Conservation (phyloP, 2,329 filamentous ascomycete genomes). For the Didymosphaeria variabile region DNA sequence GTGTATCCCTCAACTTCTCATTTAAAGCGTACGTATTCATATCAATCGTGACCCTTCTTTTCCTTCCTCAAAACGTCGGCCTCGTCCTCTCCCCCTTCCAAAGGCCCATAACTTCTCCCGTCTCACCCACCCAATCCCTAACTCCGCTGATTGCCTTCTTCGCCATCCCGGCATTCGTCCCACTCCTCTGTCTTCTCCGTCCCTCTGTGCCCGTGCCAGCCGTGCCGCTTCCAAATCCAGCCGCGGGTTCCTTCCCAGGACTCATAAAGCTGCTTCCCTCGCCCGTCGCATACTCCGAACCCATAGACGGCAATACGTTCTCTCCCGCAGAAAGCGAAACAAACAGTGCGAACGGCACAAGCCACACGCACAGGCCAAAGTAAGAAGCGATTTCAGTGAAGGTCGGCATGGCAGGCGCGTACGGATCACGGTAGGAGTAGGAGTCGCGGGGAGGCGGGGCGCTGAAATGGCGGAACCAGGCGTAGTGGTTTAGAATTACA, state of each 20-base stretch:
- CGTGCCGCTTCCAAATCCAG: conserved; percentile 34
- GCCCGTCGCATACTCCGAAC: conserved; percentile 74
- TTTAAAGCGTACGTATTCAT: not conserved
- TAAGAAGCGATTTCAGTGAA: conserved; percentile 97
- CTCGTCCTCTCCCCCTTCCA: conserved; percentile 68
- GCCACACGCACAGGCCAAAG: conserved; percentile 96
- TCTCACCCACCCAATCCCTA: conserved; percentile 70
- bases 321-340: conserved; percentile 93
- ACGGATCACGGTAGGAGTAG: conserved; percentile 60
- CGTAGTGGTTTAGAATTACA: conserved; percentile 88
- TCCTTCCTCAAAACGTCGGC: conserved; percentile 43
- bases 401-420: conserved; percentile 71
- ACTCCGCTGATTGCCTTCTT: conserved; percentile 67
- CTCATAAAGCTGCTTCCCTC: conserved; percentile 61
- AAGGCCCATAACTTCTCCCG: conserved; percentile 68
- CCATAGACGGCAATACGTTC: conserved; percentile 93
- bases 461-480: conserved; percentile 96
- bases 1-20: not conserved
- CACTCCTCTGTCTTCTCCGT: conserved; percentile 57
- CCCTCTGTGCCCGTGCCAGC: conserved; percentile 42
- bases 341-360: conserved; percentile 94
- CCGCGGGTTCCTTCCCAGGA: conserved; percentile 51
- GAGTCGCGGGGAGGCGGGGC: conserved; percentile 60
- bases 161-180: conserved; percentile 65
- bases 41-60: not conserved